phyloP scores from a whole-genome alignment of 257 asterid genomes.

The Gynochthodes officinalis region DNA sequence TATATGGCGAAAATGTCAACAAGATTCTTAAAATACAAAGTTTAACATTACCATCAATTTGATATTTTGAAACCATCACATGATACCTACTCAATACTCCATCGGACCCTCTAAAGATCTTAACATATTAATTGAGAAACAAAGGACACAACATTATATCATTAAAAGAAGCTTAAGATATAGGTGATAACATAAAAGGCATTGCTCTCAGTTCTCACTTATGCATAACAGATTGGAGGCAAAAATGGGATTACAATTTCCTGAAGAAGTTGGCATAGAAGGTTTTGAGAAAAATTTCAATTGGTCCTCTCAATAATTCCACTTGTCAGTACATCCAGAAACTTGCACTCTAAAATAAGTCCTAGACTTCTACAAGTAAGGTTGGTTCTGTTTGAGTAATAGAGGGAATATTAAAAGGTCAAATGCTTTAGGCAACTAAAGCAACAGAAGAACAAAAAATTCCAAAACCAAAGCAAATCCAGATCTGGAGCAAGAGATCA shows the following conservation, averaged over 20 bases:
- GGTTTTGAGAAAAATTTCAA: neutral
- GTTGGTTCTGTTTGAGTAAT: neutral
- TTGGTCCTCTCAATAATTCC: neutral
- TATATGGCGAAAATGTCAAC: neutral
- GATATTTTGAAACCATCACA: neutral
- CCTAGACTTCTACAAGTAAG: neutral
- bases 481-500: slow-evolving; percentile 3
- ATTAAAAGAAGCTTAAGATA: neutral
- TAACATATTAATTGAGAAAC: neutral
- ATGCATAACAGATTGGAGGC: neutral
- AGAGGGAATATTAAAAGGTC: neutral
- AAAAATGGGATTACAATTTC: neutral
- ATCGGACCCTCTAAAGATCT: neutral
- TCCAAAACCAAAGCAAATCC: neutral
- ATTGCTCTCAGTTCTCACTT: neutral
- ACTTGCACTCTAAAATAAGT: neutral
- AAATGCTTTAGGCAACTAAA: neutral
- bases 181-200: neutral
- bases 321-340: neutral
- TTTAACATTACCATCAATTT: neutral
- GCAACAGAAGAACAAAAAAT: neutral
- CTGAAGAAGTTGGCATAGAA: neutral
- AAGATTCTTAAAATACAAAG: neutral
- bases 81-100: neutral
- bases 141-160: neutral